Evolutionary conservation across 257 asterid genomes (phyloP).

Genomic region (Jacaranda mimosifolia): DNA sequence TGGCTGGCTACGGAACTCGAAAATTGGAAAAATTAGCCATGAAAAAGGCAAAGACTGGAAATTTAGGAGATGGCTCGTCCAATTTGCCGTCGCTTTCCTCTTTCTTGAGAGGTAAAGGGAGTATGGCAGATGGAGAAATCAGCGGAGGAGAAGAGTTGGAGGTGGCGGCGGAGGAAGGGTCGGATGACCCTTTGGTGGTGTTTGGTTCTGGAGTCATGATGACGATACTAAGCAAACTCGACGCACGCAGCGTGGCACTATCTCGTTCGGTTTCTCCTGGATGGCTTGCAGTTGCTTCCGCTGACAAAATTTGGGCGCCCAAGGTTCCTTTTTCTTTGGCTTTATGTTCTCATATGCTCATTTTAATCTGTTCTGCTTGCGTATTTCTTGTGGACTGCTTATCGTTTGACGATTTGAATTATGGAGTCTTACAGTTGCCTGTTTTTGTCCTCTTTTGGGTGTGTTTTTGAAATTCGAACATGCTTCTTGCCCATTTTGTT

Average conservation of each 20-base stretch:
- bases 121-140: background rate
- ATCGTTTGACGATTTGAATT: too few species aligned
- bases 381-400: constrained; percentile 1
- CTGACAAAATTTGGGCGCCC: constrained; percentile 67
- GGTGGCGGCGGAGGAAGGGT: too few species aligned
- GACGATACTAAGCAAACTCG: constrained; percentile 58
- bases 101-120: constrained; percentile 9
- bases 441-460: background rate
- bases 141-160: constrained; percentile 22
- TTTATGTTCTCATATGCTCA: background rate
- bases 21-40: background rate
- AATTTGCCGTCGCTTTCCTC: constrained; percentile 18
- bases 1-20: constrained; percentile 19
- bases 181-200: constrained; percentile 59
- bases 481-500: background rate
- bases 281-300: constrained; percentile 70
- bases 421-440: too few species aligned
- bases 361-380: background rate
- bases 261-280: constrained; percentile 67
- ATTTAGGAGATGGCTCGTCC: constrained; percentile 24
- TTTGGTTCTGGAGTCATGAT: constrained; percentile 70
- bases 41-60: constrained; percentile 16
- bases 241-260: constrained; percentile 80
- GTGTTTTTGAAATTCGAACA: background rate
- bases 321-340: constrained; percentile 52